Conservation (phyloP, 2,329 filamentous ascomycete species). For the Tolypocladium endophyticum region DNA sequence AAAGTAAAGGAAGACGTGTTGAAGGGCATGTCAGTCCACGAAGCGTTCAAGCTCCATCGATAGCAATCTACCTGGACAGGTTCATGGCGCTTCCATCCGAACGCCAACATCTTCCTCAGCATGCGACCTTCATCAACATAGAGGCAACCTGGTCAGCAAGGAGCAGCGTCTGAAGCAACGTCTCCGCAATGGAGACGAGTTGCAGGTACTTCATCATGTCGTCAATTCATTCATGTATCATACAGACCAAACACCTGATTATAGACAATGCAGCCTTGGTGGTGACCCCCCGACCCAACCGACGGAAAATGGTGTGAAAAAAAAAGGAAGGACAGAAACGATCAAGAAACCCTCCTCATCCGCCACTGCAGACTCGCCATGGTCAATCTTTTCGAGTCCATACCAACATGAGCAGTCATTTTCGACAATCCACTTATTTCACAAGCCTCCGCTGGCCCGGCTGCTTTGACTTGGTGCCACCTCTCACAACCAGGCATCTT, state of each 20-base stretch:
- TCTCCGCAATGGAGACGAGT: not conserved
- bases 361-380: not conserved
- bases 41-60: constrained; percentile 54
- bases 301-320: constrained; percentile 2
- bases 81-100: not conserved
- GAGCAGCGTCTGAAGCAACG: not conserved
- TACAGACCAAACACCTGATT: constrained; percentile 12
- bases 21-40: constrained; percentile 49
- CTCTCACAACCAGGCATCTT: constrained; percentile 19
- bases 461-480: not conserved
- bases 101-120: not conserved
- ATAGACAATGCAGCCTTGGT: constrained; percentile 14
- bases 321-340: constrained; percentile 1
- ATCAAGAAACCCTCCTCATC: not conserved
- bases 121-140: not conserved
- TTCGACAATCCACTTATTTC: not conserved
- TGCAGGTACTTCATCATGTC: constrained; percentile 13
- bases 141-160: not conserved
- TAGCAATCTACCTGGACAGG: not conserved
- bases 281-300: constrained; percentile 2
- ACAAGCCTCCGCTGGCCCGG: not conserved
- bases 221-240: constrained; percentile 30
- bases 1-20: constrained; percentile 55
- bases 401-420: not conserved
- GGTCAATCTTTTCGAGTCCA: not conserved